Evolutionary conservation across 352 stramenopile species (phyloP).

Genomic region (Globisporangium recalcitrans): DNA sequence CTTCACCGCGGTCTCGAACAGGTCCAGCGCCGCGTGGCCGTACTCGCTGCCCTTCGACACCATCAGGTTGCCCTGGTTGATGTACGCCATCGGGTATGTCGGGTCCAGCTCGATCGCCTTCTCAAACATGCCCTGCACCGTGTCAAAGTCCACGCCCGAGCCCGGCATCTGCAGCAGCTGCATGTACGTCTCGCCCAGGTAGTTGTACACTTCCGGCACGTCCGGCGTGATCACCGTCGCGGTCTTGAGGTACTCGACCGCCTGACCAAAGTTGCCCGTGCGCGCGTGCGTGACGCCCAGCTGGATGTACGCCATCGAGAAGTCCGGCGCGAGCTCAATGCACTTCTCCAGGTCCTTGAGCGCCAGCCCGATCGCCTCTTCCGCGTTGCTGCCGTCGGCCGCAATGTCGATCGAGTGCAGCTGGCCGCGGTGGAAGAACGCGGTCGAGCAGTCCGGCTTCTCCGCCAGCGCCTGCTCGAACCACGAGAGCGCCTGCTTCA

Average conservation of each 20-base stretch:
- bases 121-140: conserved; percentile 73
- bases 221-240: conserved; percentile 62
- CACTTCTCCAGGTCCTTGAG: conserved; percentile 66
- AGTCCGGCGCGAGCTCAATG: conserved; percentile 64
- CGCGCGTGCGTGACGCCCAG: conserved; percentile 71
- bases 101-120: conserved; percentile 76
- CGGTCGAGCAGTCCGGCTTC: conserved; percentile 63
- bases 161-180: conserved; percentile 62
- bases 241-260: conserved; percentile 58
- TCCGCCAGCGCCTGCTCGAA: conserved; percentile 68
- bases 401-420: conserved; percentile 74
- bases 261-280: conserved; percentile 65
- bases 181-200: conserved; percentile 85
- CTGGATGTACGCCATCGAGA: conserved; percentile 82
- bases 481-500: conserved; percentile 65
- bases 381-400: conserved; percentile 42
- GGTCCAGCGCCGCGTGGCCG: conserved; percentile 55
- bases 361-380: conserved; percentile 47
- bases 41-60: conserved; percentile 72
- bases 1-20: conserved; percentile 75
- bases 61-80: conserved; percentile 79
- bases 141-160: conserved; percentile 44
- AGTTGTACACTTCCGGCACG: conserved; percentile 83
- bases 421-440: conserved; percentile 80
- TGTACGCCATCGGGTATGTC: conserved; percentile 84